These are phyloP conservation scores for Citrullus amarus DNA, from an alignment of 306 rosid species.

Conservation along the genomic window DNA sequence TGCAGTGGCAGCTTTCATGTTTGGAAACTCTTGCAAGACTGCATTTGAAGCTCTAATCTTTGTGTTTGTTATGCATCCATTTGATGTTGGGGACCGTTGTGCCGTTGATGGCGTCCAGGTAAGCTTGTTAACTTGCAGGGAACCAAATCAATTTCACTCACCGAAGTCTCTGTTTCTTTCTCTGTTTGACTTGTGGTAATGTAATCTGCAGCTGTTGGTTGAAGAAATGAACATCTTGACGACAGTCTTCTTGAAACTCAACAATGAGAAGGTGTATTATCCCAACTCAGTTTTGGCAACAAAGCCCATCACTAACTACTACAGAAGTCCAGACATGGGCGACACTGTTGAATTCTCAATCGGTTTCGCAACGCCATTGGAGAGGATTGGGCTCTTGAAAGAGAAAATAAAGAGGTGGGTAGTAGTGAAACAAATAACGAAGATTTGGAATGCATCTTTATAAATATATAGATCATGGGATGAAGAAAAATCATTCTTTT, in stretches of 20 bases:
- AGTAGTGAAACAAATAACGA: not conserved
- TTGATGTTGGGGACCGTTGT: constrained; percentile 90
- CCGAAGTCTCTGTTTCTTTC: not conserved
- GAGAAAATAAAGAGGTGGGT: constrained; percentile 48
- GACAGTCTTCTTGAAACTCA: constrained; percentile 75
- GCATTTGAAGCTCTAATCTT: constrained; percentile 78
- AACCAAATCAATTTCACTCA: too few species aligned
- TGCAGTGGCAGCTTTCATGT: constrained; percentile 61
- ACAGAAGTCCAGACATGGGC: constrained; percentile 81
- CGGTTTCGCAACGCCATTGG: constrained; percentile 53
- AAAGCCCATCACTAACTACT: constrained; percentile 75
- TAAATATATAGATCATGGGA: not conserved
- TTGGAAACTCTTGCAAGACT: constrained; percentile 88
- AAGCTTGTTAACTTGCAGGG: constrained; percentile 2
- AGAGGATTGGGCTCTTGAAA: constrained; percentile 56
- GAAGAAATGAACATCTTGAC: constrained; percentile 93
- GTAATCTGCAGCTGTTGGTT: constrained; percentile 51
- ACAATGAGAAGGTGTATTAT: constrained; percentile 73
- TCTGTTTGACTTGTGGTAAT: not conserved
- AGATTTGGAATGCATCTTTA: not conserved
- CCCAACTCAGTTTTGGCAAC: constrained; percentile 78
- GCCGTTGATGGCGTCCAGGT: constrained; percentile 78
- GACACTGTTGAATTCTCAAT: constrained; percentile 50
- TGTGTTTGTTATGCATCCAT: constrained; percentile 95
- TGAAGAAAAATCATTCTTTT: not conserved